phyloP scores from a whole-genome alignment of 1,139 yeast genomes.

The Pichia sp. region DNA sequence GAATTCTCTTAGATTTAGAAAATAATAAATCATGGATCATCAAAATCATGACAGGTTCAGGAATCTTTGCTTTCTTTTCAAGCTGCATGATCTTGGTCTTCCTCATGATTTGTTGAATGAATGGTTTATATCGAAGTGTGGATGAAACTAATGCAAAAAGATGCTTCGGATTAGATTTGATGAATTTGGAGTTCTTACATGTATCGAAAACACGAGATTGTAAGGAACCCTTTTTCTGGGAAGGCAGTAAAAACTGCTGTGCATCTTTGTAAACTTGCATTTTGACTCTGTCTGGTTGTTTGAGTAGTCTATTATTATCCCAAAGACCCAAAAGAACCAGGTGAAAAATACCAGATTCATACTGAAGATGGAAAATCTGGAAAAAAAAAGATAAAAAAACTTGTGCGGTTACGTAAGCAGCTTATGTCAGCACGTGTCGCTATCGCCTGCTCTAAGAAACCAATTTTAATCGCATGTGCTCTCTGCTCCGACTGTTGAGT shows the following conservation, averaged over 20 bases:
- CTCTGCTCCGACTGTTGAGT: no score
- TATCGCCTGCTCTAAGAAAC: no score
- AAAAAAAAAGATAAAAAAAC: no score
- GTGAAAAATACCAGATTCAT: no score
- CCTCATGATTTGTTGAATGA: slow-evolving; percentile 58
- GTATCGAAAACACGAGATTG: slow-evolving; percentile 67
- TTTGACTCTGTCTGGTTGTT: not conserved
- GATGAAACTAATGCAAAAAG: slow-evolving; percentile 80
- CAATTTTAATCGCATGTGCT: no score
- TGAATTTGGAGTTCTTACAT: slow-evolving; percentile 38
- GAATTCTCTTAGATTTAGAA: slow-evolving; percentile 76
- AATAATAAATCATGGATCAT: slow-evolving; percentile 81
- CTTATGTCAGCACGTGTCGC: no score
- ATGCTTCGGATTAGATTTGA: slow-evolving; percentile 72
- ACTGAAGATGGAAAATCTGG: no score
- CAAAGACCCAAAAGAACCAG: no score
- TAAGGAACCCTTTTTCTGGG: slow-evolving; percentile 54
- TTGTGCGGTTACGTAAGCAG: no score
- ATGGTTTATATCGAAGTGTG: slow-evolving; percentile 66
- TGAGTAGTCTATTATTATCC: no score
- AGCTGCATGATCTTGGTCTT: slow-evolving; percentile 57
- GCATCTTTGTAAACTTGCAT: slow-evolving; percentile 70
- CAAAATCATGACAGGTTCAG: slow-evolving; percentile 53
- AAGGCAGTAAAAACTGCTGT: slow-evolving; percentile 42
- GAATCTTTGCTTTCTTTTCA: slow-evolving; percentile 45